These are phyloP conservation scores for Colletotrichum falcatum DNA, from an alignment of 2,329 filamentous ascomycete genomes.

Conservation along the genomic window DNA sequence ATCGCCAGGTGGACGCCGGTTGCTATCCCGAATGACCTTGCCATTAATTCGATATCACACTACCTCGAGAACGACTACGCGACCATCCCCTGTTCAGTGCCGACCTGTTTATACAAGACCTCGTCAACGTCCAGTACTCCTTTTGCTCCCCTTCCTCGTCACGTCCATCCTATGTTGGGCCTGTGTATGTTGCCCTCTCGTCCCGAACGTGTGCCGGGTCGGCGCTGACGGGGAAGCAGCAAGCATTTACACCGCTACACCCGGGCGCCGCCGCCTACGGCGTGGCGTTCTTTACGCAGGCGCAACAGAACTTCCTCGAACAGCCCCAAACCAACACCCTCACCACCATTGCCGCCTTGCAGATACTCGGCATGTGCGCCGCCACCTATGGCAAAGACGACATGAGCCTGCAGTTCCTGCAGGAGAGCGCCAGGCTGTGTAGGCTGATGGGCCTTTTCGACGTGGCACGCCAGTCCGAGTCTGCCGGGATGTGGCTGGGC, in stretches of 20 bases:
- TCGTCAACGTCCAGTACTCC: neutral
- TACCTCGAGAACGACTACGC: constrained; percentile 30
- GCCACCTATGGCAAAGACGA: constrained; percentile 15
- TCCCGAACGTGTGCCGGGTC: accelerated
- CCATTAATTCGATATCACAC: constrained; percentile 9
- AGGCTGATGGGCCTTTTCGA: constrained; percentile 28
- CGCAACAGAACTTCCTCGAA: constrained; percentile 6
- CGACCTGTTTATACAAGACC: constrained; percentile 11
- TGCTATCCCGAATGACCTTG: constrained; percentile 23
- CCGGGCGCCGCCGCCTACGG: neutral
- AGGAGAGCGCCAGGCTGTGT: neutral
- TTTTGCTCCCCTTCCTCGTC: constrained; percentile 26
- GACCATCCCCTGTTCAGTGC: constrained; percentile 28
- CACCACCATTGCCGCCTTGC: constrained; percentile 9
- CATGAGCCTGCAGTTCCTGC: neutral
- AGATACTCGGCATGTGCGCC: constrained; percentile 19
- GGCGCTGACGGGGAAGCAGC: neutral
- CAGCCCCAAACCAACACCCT: constrained; percentile 6
- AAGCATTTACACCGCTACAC: constrained; percentile 19
- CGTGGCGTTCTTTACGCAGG: constrained; percentile 12
- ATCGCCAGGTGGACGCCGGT: constrained; percentile 18
- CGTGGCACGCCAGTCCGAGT: constrained; percentile 1
- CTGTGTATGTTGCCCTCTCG: constrained; percentile 13
- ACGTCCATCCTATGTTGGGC: constrained; percentile 22
- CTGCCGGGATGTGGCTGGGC: constrained; percentile 9